Percentiles rank a stretch among this genome's conserved stretches.
Evolutionary conservation across 164 flowering plant species (phyloP).

Genomic region (Echeveria elegans): DNA sequence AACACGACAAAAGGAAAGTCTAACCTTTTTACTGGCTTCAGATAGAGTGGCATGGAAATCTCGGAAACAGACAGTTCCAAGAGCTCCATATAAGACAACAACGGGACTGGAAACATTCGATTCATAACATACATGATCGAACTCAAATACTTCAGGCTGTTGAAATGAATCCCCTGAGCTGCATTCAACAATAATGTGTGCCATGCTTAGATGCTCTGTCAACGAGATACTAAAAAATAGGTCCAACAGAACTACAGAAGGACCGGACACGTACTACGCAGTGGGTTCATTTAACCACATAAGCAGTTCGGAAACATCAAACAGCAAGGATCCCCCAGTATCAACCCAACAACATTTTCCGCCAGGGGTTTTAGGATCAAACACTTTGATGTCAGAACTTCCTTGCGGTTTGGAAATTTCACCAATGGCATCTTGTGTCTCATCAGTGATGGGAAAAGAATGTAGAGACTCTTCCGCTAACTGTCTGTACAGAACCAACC

Average conservation of each 20-base stretch:
- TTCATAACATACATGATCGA: slow-evolving; percentile 71
- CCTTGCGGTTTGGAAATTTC: slow-evolving; percentile 22
- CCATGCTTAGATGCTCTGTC: slow-evolving; percentile 1
- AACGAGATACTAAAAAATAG: not conserved
- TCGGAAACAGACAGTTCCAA: slow-evolving; percentile 82
- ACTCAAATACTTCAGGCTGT: slow-evolving; percentile 85
- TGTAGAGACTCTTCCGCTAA: slow-evolving; percentile 86
- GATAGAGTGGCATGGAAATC: slow-evolving; percentile 60
- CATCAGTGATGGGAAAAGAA: slow-evolving; percentile 60
- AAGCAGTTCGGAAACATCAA: slow-evolving; percentile 53
- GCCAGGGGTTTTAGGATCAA: slow-evolving; percentile 35
- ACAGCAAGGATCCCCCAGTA: slow-evolving; percentile 54
- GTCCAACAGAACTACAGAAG: not conserved
- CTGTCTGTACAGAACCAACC: slow-evolving; percentile 78
- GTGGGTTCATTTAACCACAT: slow-evolving; percentile 46
- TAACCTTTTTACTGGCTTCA: slow-evolving; percentile 78
- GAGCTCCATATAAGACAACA: slow-evolving; percentile 84
- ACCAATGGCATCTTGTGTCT: slow-evolving; percentile 17
- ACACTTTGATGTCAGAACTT: slow-evolving; percentile 15
- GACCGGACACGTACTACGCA: slow-evolving; percentile 38
- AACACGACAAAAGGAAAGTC: too few relatives aligned
- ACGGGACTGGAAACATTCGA: slow-evolving; percentile 50
- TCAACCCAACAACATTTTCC: slow-evolving; percentile 99
- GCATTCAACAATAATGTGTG: slow-evolving; percentile 12
- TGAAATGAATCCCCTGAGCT: slow-evolving; percentile 49